A percentile compares a stretch with the other conserved stretches of the same genome.
Conservation (phyloP, 169 alveolate species). For the Eimeria praecox region DNA sequence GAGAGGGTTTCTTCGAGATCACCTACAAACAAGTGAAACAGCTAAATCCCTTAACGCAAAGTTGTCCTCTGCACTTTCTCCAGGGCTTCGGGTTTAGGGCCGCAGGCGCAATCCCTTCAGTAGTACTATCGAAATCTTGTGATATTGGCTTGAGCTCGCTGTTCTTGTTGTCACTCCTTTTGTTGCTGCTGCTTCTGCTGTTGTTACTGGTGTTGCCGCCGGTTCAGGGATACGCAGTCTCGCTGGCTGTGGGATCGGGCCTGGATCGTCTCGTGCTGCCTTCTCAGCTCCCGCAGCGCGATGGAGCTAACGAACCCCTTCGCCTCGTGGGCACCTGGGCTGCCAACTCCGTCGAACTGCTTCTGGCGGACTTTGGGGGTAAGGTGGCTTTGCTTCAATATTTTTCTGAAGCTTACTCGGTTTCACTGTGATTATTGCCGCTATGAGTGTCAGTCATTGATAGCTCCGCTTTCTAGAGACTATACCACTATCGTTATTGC, state of each 20-base stretch:
- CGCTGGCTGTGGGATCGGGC: slow-evolving; percentile 37
- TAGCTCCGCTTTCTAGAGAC: not conserved
- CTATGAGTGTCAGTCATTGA: not conserved
- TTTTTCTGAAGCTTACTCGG: too few species aligned
- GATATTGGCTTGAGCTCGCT: not conserved
- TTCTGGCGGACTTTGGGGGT: slow-evolving; percentile 70
- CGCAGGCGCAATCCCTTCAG: not conserved
- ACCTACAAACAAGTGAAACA: slow-evolving; percentile 24
- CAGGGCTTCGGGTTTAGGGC: not conserved
- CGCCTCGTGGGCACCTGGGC: slow-evolving; percentile 61
- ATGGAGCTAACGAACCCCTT: slow-evolving; percentile 46
- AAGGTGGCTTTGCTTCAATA: not conserved
- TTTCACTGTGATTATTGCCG: not conserved
- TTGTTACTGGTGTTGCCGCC: not conserved
- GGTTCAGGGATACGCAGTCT: slow-evolving; percentile 32
- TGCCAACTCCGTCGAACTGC: slow-evolving; percentile 46
- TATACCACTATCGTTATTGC: not conserved
- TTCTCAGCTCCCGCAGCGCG: slow-evolving; percentile 60
- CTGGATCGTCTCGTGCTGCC: slow-evolving; percentile 23
- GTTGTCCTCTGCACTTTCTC: not conserved
- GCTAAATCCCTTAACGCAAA: not conserved
- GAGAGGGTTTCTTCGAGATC: not conserved
- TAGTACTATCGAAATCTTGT: not conserved
- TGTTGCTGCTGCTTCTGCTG: not conserved
- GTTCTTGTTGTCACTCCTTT: not conserved